Evolutionary conservation across 1,284 basidiomycete genomes (phyloP), one percentile per base, ranked within the genome.

Genomic region (Caloboletus firmus): DNA sequence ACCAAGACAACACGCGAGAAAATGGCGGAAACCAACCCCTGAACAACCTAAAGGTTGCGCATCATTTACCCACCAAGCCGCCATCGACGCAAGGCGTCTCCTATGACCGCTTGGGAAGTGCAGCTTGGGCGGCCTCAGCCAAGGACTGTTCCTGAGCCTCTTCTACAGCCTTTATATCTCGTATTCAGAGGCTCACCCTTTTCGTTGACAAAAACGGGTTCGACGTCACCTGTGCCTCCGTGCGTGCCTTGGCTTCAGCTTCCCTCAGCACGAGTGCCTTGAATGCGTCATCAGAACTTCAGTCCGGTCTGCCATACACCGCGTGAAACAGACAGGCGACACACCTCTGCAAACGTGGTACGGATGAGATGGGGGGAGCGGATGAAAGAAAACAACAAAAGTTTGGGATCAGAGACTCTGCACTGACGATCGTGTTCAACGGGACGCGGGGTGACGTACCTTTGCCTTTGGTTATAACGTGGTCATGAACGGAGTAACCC

Each of bases 51-150:
- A 41, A 20, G 17, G 10, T 30, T 2, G 36, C 26, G 24, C 32
- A 17, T 15, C 22, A 55, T 62, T 49, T 44, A 61, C 44, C 58
- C 36, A 48, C 18, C 18, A 18, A 15, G 9, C 8, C 11, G 11
- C n/a, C 7, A 28, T n/a, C 15, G 10, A 28, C 0, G 15, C 20
- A n/a, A 17, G 13, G 11, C 30, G 11, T 45, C 15, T 3, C 5
- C 47, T 64, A 60, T 22, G 49, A 46, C 41, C 61, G 58, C 37
- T 15, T 59, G 18, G 42, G 47, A 17, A 64, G 56, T n/a, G 48
- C 64, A 32, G 56, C 59, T 52, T 72, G 69, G 1, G 67, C 70
- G 6, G 70, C 69, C 45, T 70, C 69, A 2, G 67, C 67, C 52
- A 69, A 54, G n/a, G 68, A 63, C 35, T 31, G 57, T 50, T 69